These are phyloP conservation scores for Fraxinus greggii DNA, from an alignment of 305 asterid genomes.

Conservation along the genomic window DNA sequence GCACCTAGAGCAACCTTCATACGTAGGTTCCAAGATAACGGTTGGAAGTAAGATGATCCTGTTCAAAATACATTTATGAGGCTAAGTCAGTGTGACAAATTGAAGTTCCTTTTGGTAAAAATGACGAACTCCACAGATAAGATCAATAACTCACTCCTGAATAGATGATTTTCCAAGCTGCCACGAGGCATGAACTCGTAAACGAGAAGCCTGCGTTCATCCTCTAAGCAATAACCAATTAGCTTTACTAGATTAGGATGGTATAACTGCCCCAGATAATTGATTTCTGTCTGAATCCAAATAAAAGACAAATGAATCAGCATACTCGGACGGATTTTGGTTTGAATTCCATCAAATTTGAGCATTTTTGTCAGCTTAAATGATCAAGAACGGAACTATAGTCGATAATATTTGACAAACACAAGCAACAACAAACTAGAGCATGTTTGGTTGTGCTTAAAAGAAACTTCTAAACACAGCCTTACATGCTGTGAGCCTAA, in stretches of 20 bases:
- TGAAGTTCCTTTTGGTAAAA: not conserved
- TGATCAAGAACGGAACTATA: not conserved
- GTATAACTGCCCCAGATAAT: constrained; percentile 68
- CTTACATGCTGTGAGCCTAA: not conserved
- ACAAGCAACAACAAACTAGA: not conserved
- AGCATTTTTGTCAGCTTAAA: not conserved
- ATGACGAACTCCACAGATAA: not conserved
- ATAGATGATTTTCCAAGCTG: constrained; percentile 83
- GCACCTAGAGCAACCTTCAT: constrained; percentile 85
- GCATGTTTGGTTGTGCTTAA: not conserved
- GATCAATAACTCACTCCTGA: constrained; percentile 56
- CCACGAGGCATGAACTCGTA: constrained; percentile 91
- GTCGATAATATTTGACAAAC: not conserved
- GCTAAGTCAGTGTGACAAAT: not conserved
- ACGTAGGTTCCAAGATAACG: constrained; percentile 68
- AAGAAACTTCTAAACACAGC: not conserved
- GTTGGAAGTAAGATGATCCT: constrained; percentile 83
- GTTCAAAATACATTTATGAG: constrained; percentile 1
- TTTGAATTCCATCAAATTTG: not conserved
- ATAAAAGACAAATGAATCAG: not conserved
- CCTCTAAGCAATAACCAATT: constrained; percentile 83
- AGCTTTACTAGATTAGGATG: constrained; percentile 85
- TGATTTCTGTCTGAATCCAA: constrained; percentile 62
- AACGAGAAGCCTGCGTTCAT: constrained; percentile 75
- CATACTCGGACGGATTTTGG: not conserved